Conservation (phyloP, 306 rosid species). For the Neltuma alba region DNA sequence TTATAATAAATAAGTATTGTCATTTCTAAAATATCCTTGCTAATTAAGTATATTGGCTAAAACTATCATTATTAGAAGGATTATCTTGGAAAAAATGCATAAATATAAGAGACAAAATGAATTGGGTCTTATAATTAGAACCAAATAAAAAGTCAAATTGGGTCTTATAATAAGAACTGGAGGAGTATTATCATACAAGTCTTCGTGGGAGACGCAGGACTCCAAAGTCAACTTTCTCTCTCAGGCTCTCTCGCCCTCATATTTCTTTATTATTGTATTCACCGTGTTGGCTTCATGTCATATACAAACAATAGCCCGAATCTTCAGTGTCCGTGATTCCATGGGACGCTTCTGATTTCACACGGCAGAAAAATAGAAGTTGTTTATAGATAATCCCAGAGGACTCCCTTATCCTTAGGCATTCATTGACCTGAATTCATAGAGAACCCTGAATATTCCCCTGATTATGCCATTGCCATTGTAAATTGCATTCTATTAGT, state of each 20-base stretch:
- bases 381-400: background rate
- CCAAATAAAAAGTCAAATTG: too few species aligned
- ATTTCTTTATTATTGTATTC: background rate
- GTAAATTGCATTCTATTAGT: background rate
- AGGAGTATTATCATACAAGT: background rate
- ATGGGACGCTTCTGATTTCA: background rate
- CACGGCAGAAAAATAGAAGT: background rate
- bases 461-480: background rate
- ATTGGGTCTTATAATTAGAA: too few species aligned
- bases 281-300: background rate
- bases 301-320: background rate
- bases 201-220: background rate
- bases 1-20: too few species aligned
- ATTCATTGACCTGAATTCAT: background rate
- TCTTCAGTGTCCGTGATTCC: background rate
- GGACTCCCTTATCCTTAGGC: background rate
- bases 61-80: too few species aligned
- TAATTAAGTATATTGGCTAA: too few species aligned
- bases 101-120: too few species aligned
- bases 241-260: background rate
- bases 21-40: too few species aligned
- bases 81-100: too few species aligned
- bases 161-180: too few species aligned
- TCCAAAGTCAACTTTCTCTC: constrained; percentile 1
- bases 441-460: constrained; percentile 16